Evolutionary conservation across 2,329 filamentous ascomycete species (phyloP).

Genomic region (Drechslera avenae): DNA sequence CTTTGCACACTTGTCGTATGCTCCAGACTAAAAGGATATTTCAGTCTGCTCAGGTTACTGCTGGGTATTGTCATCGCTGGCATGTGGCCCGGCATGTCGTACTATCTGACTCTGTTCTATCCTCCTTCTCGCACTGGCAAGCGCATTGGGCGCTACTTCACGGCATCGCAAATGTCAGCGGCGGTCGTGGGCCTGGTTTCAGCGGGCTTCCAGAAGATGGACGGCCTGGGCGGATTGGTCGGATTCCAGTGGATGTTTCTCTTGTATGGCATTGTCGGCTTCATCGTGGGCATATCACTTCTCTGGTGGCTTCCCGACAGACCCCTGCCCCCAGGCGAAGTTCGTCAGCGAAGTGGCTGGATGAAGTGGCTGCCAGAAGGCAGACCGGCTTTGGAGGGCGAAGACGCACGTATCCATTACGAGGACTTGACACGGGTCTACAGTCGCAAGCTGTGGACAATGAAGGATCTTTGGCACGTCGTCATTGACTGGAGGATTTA

Average conservation of each 20-base stretch:
- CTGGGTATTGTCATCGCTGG: constrained; percentile 87
- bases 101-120: constrained; percentile 91
- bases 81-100: constrained; percentile 95
- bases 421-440: constrained; percentile 82
- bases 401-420: constrained; percentile 83
- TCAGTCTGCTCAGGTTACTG: constrained; percentile 75
- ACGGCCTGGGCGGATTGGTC: constrained; percentile 73
- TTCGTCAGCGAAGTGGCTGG: constrained; percentile 57
- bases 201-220: constrained; percentile 90
- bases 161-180: constrained; percentile 84
- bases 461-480: constrained; percentile 71
- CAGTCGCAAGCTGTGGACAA: constrained; percentile 72
- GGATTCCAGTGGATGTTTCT: constrained; percentile 95
- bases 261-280: constrained; percentile 76
- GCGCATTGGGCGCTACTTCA: constrained; percentile 88
- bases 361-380: constrained; percentile 70
- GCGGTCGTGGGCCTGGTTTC: constrained; percentile 88
- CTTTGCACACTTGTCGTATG: background rate
- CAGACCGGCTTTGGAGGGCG: constrained; percentile 73
- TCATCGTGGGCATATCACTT: constrained; percentile 72
- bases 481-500: constrained; percentile 86
- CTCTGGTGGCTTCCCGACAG: constrained; percentile 93
- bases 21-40: background rate
- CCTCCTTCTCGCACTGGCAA: constrained; percentile 85
- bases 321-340: constrained; percentile 73